Evolutionary conservation across 768 basidiomycete genomes (phyloP), one percentile per base, ranked within the genome.

Genomic region (Calocybe indica): DNA sequence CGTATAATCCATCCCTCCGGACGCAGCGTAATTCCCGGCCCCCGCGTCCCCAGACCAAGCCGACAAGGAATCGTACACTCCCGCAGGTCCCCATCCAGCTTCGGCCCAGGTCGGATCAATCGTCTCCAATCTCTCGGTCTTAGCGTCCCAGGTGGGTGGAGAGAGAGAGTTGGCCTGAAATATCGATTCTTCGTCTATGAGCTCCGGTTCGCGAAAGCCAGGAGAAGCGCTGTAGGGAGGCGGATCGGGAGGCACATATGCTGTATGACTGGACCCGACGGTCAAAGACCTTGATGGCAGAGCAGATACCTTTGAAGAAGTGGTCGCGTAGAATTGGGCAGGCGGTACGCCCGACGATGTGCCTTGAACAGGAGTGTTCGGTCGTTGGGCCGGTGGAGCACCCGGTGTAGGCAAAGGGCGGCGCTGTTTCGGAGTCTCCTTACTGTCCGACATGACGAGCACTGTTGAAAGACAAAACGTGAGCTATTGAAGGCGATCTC

Each of bases 121-220:
- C 53, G 22, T 43, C 47, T 62, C 65, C 65, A 14, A 10, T 66
- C 61, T 5, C 7, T 11, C 29, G 9, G 47, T 45, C 12, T 48
- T 34, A 10, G 39, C 37, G 43, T 47, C 47, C n/a, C 36, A 30
- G 29, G 47, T 44, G 7, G 51, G 41, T 7, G 74, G 70, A 11
- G 66, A 53, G 5, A 56, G 52, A 33, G 66, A 67, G 10, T 65
- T 69, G 11, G 62, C 61, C 22, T 64, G 66, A 11, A 44, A 52
- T 33, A 68, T 58, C 37, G 62, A 58, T n/a, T 67, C 67, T 35
- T 76, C 79, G 29, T 62, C 57, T 2, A 82, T 69, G 8, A 79
- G 66, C 56, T 82, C 78, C 0, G 80, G 79, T 58, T 83, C 79
- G 28, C 79, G 74, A 60, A 71, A 81, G 13, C 61, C 65, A 11